phyloP scores from a whole-genome alignment of 2,329 filamentous ascomycete genomes.

The Penicillium crustosum region DNA sequence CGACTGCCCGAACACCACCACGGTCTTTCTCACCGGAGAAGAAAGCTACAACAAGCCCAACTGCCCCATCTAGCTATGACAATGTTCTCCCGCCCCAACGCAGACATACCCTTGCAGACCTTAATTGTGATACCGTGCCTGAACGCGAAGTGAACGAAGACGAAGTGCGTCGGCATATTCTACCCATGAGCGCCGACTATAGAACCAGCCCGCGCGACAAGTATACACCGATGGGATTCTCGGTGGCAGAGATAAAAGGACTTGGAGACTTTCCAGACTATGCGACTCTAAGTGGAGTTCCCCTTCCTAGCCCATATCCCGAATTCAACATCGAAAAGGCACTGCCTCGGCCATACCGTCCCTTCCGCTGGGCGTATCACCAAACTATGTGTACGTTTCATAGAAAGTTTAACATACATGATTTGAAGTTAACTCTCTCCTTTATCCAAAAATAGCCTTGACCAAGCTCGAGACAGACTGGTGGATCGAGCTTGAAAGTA shows the following conservation, averaged over 20 bases:
- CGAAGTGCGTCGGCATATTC: conserved; percentile 33
- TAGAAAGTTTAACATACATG: neutral
- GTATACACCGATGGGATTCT: conserved; percentile 68
- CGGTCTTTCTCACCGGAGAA: conserved; percentile 55
- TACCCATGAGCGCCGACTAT: conserved; percentile 47
- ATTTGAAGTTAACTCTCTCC: neutral
- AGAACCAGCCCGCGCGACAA: conserved; percentile 36
- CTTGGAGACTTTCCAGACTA: conserved; percentile 81
- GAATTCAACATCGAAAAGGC: conserved; percentile 70
- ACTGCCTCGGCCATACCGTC: conserved; percentile 71
- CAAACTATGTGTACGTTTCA: conserved; percentile 79
- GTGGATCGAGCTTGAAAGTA: conserved; percentile 84
- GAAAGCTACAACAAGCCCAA: conserved; percentile 34
- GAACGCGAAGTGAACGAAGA: conserved; percentile 32
- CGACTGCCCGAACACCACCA: conserved; percentile 54
- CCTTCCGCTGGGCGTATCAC: conserved; percentile 80
- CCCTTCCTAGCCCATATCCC: conserved; percentile 62
- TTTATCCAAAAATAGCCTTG: conserved; percentile 55
- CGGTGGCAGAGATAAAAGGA: conserved; percentile 65
- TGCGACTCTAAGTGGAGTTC: conserved; percentile 70
- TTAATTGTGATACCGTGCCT: conserved; percentile 20
- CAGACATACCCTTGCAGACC: conserved; percentile 46
- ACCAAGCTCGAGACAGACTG: conserved; percentile 77
- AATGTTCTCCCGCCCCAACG: conserved; percentile 55
- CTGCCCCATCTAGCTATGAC: conserved; percentile 42